Base-by-base conservation (phyloP, 108 stramenopile species). In the Seminavis robusta region DNA sequence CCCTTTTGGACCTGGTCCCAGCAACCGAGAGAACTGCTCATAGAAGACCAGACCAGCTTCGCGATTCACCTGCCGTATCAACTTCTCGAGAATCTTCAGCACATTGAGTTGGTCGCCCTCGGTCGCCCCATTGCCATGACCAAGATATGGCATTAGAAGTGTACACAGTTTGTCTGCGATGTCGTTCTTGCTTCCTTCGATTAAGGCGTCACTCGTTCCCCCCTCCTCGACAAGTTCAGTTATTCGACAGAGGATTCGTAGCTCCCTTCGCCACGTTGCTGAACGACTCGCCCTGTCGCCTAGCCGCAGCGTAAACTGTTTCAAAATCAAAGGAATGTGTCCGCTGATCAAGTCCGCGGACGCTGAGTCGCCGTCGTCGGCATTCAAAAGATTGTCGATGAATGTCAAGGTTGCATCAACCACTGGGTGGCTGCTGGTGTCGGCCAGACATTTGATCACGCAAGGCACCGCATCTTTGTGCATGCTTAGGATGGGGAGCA, bases 1-100 rank as follows among this genome's bases (percentile, higher is more conserved):
- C 17, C 62, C 47, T 65, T 80, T 88, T 32, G 61, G 63, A 32
- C n/a, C n/a, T n/a, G 92, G 92, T 10, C 83, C 85, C 4, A 94
- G 74, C 24, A 80, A 56, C 37, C 62, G 49, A 15, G 80, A 66
- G 20, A 83, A 43, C 24, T 41, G 64, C 41, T 23, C 52, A 65
- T 55, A 86, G 30, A 59, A 74, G 59, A 8, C 42, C 33, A 49
- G 57, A 15, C 77, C 65, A 20, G 75, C 63, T 8, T 69, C 56
- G 13, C 28, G 8, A 13, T 72, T 56, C n/a, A 90, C 27, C 23
- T 59, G 71, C 13, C 68, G 63, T 16, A 85, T 55, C 28, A 89
- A 59, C 15, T 56, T 56, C 33, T 63, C 61, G 42, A 91, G 26
- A 47, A 87, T 89, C 33, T 74, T 65, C n/a, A 94, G 34, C 32